Evolutionary conservation across 768 basidiomycete species (phyloP), one percentile per base, ranked within the genome.

Genomic region (Suillus discolor): DNA sequence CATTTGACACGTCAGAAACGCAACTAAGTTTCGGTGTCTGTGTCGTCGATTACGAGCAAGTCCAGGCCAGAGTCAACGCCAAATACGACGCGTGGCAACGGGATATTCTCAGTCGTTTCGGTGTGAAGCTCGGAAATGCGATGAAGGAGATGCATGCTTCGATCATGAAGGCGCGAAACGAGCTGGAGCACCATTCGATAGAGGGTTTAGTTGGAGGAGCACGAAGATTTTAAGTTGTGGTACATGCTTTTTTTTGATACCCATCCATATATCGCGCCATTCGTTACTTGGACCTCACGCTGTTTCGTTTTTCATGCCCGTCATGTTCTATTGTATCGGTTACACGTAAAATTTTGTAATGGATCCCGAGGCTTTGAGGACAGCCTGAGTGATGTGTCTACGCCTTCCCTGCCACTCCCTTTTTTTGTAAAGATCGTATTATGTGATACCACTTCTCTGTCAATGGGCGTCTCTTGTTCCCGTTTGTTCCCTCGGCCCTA

Each of bases 41-140:
- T 73, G 87, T 96, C 53, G 91, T 99, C 71, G 94, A 98, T 78
- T 99, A 98, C 77, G 97, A 99, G 77, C 96, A 97, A 77, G 97
- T 98, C 34, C 97, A 99, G 79, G 87, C 93, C 54, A 87, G 96
- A 70, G 97, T 99, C 72, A 98, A 98, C 77, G 94, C 96, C 66
- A 99, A 98, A 81, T 99, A 99, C 76, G 97, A 99, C 75, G 83
- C 94, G 23, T 99, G 97, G 97, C 97, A 99, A 82, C 84, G 91
- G 67, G 97, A 99, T 71, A 94, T 99, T 66, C 81, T 98, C 69
- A 90, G 88, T 67, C 84, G 95, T 57, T 99, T 98, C 73, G 97
- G 97, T 4, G 85, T 87, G 66, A 98, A 97, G 82, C 84, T 99
- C 64, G 94, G 95, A 5, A 91, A 90, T 66, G 90, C 90, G 62